Percentiles rank a stretch among this genome's conserved stretches.
phyloP scores from a whole-genome alignment of 2,329 filamentous ascomycete species.

The Piedraia hortae region DNA sequence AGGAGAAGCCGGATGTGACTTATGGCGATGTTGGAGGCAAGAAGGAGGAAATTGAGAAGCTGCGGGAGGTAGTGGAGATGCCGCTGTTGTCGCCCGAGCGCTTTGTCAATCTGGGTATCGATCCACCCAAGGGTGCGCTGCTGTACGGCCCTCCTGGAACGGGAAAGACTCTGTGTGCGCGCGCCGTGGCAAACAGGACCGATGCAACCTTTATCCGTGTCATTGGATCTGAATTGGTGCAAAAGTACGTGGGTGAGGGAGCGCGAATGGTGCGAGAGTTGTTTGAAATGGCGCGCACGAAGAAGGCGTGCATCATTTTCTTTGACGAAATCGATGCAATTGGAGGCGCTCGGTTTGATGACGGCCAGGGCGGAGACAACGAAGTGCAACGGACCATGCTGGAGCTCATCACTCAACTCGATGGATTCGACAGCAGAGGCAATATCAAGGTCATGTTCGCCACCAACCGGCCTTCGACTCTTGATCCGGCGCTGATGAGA shows the following conservation, averaged over 20 bases:
- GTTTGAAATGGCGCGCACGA: constrained; percentile 97
- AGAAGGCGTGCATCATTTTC: constrained; percentile 99
- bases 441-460: constrained; percentile 99
- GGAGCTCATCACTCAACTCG: constrained; percentile 87
- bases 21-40: constrained; percentile 96
- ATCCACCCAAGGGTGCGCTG: constrained; percentile 88
- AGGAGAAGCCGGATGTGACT: constrained; percentile 97
- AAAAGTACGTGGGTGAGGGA: constrained; percentile 97
- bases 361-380: constrained; percentile 88
- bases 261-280: constrained; percentile 95
- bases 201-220: constrained; percentile 97
- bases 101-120: constrained; percentile 95
- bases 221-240: constrained; percentile 89
- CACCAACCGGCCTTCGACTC: constrained; percentile 81
- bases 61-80: constrained; percentile 97
- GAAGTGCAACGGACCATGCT: constrained; percentile 96
- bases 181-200: constrained; percentile 91
- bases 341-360: constrained; percentile 84
- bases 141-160: constrained; percentile 93
- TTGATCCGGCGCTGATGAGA: constrained; percentile 91
- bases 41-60: constrained; percentile 98
- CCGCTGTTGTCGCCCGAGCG: constrained; percentile 84
- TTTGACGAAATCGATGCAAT: constrained; percentile 96
- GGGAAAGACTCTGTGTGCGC: constrained; percentile 93
- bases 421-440: constrained; percentile 84